Base-by-base conservation (phyloP, 768 basidiomycete genomes). In the Boletales sp. region DNA sequence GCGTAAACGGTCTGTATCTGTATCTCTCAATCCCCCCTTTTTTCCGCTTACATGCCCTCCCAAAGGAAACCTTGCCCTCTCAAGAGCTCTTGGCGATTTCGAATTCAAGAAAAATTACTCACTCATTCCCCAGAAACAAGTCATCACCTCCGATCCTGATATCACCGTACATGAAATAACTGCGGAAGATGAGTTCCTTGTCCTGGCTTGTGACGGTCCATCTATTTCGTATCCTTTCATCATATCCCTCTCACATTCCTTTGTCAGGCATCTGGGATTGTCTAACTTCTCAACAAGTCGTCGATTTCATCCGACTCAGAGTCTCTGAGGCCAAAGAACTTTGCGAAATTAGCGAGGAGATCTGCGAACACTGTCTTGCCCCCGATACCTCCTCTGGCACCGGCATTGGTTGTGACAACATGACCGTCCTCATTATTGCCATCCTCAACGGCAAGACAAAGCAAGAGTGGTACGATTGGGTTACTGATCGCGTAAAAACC, bases 361-460 rank as follows among this genome's bases (percentile, higher is more conserved):
- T 97, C 57, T 95, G 94, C 69, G 87, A 91, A 51, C 86, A 88
- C 58, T 98, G 96, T 63, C 78, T 97, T 41, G 94, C 96, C 19
- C 94, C 94, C 1, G 93, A 96, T 65, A 90, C 90, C 2, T 86
- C 87, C 19, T 88, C 88, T 33, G 90, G 90, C 42, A 83, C 83
- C 39, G 96, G 96, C 12, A 90, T 97, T 55, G 96, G 96, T 17
- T 97, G 95, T 67, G 96, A 99, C 73, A 98, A 99, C 74, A 99
- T 99, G 96, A 99, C 96, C 0, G 74, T 96, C 43, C 78, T 97
- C 58, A 81, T 99, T 46, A 80, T 98, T 50, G 96, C 91, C 8
- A 69, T 99, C 40, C 78, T 94, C 31, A 80, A 88, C 54, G 94
- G 90, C 36, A 83, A 84, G 52, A 89, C 91, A n/a, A 82, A 86